Evolutionary conservation across 1,284 basidiomycete genomes (phyloP).

Genomic region (Sphaerobolus stellatus): DNA sequence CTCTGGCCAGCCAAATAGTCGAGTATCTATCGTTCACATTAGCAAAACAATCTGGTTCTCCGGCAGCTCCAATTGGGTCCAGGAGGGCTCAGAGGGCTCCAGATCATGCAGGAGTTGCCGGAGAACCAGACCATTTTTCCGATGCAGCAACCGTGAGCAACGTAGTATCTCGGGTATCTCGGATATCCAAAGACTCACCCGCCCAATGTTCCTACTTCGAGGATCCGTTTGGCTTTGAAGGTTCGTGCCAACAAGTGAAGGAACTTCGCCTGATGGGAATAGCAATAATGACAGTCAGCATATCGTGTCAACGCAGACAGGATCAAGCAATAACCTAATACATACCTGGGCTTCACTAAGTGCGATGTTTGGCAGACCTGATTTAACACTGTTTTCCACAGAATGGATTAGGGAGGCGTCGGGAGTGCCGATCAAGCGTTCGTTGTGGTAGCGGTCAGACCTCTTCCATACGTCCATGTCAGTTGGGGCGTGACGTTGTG

Average conservation of each 20-base stretch:
- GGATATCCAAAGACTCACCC: slow-evolving; percentile 41
- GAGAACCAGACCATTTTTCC: too few relatives aligned
- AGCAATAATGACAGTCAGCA: neutral
- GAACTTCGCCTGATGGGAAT: slow-evolving; percentile 51
- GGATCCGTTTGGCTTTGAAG: slow-evolving; percentile 48
- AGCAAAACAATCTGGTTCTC: too few relatives aligned
- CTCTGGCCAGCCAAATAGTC: slow-evolving; percentile 58
- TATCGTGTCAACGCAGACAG: too few relatives aligned
- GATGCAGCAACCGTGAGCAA: neutral
- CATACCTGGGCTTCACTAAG: slow-evolving; percentile 41
- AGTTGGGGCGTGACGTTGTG: slow-evolving; percentile 7
- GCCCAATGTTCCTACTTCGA: slow-evolving; percentile 64
- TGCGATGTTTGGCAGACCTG: slow-evolving; percentile 52
- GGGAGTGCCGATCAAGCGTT: slow-evolving; percentile 48
- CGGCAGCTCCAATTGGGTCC: too few relatives aligned
- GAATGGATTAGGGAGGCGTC: slow-evolving; percentile 42
- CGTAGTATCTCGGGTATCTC: neutral
- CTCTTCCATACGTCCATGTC: slow-evolving; percentile 45
- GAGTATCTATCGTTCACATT: slow-evolving; percentile 49
- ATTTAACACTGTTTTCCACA: slow-evolving; percentile 40
- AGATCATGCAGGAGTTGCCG: too few relatives aligned
- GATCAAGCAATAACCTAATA: neutral
- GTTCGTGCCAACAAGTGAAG: slow-evolving; percentile 49
- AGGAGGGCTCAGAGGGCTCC: too few relatives aligned
- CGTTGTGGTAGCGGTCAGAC: slow-evolving; percentile 57